These are phyloP conservation scores for Rhynchospora pubera DNA, from an alignment of 176 grass and related monocot genomes.

Conservation along the genomic window DNA sequence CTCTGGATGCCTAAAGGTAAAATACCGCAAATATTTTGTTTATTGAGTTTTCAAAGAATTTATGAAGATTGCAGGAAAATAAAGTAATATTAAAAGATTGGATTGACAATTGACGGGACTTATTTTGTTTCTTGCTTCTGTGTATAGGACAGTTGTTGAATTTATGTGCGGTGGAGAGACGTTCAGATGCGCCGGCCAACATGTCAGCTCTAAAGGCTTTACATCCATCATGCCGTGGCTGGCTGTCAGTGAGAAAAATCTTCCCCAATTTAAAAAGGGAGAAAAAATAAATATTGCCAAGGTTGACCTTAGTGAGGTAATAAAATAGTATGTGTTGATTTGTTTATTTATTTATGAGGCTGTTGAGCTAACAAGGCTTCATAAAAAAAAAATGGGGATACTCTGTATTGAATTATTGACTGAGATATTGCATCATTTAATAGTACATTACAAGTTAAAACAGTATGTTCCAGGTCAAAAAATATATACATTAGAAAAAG, in stretches of 20 bases:
- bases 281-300: conserved; percentile 61
- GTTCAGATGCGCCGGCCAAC: conserved; percentile 66
- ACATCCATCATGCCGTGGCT: conserved; percentile 98
- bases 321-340: conserved; percentile 13
- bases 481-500: background rate
- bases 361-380: background rate
- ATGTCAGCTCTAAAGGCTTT: conserved; percentile 81
- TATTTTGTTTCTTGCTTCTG: conserved; percentile 1
- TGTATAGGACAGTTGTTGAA: conserved; percentile 68
- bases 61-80: background rate
- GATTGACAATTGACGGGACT: background rate
- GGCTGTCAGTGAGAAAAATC: conserved; percentile 64
- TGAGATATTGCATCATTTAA: background rate
- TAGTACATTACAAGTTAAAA: background rate
- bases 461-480: background rate
- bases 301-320: conserved; percentile 85
- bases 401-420: background rate
- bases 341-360: conserved; percentile 29
- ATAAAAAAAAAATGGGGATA: background rate
- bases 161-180: conserved; percentile 69
- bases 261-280: conserved; percentile 62
- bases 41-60: background rate
- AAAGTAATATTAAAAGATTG: background rate
- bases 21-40: background rate
- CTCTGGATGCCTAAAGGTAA: background rate